Evolutionary conservation across 768 basidiomycete species (phyloP), one percentile per base, ranked within the genome.

Genomic region (Rhodotorula diobovata): DNA sequence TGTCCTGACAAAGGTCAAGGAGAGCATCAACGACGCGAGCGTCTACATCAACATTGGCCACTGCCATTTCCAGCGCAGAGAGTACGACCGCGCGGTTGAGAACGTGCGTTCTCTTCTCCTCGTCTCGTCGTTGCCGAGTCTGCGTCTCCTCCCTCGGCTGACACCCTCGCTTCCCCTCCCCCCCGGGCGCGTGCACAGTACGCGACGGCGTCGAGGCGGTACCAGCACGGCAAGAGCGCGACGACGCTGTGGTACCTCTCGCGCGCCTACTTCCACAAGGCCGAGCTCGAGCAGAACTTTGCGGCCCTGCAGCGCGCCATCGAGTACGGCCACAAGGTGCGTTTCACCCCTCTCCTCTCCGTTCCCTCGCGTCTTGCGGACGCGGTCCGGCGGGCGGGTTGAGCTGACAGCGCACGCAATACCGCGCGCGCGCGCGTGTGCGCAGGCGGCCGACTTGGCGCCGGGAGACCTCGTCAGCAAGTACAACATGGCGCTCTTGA

Each of bases 401-500:
- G n/a, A n/a, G n/a, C n/a, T n/a, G n/a, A n/a, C n/a, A n/a, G n/a
- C n/a, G n/a, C n/a, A n/a, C n/a, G n/a, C n/a, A n/a, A n/a, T n/a
- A n/a, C n/a, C n/a, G n/a, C n/a, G n/a, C n/a, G n/a, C n/a, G n/a
- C n/a, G n/a, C n/a, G n/a, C n/a, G n/a, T 4, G 4, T 4, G 30
- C 10, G 8, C 73, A 97, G 94, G 93, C 94, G 2, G 83, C 90
- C 25, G 89, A 91, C 73, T 81, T 93, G 12, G 87, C 89, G 74
- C 93, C 93, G 0, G 85, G 84, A 66, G 96, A 99, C 82, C 93
- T 94, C 78, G 90, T 92, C 7, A 87, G 89, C 61, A 71, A 92
- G 54, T 98, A 94, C 82, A 98, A 99, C 80, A 91, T 97, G 76
- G 94, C 95, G 65, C 94, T 99, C 90, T 93, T 98, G 45, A 89